Percentiles rank a stretch among this genome's conserved stretches.
These are phyloP conservation scores for Dimocarpus longan DNA, from an alignment of 345 rosid genomes.

Conservation along the genomic window DNA sequence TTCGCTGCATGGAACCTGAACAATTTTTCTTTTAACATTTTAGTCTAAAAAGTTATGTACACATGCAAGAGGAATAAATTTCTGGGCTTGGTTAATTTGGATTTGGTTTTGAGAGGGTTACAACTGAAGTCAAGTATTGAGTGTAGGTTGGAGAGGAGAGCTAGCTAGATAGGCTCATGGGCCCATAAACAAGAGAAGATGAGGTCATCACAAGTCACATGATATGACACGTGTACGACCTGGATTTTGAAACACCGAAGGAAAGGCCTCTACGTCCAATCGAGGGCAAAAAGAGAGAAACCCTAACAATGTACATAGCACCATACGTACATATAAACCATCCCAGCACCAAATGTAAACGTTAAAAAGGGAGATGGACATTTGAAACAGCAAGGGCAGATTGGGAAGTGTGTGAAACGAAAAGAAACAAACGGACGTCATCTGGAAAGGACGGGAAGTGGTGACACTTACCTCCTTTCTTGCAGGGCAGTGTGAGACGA, in stretches of 20 bases:
- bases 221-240: neutral
- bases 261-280: slow-evolving; percentile 9
- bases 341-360: too few relatives aligned
- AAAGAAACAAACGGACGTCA: neutral
- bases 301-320: neutral
- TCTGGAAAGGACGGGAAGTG: neutral
- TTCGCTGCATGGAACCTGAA: too few relatives aligned
- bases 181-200: neutral
- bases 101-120: too few relatives aligned
- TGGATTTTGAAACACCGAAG: neutral
- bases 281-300: neutral
- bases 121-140: neutral
- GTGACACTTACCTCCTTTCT: slow-evolving; percentile 1
- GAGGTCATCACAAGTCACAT: slow-evolving; percentile 10
- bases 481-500: neutral
- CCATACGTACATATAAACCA: too few relatives aligned
- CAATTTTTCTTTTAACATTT: too few relatives aligned
- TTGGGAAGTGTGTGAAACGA: neutral
- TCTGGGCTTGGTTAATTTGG: neutral
- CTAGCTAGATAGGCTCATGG: neutral
- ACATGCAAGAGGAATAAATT: too few relatives aligned
- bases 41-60: too few relatives aligned
- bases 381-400: slow-evolving; percentile 8
- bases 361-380: neutral
- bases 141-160: neutral